Evolutionary conservation across 768 basidiomycete genomes (phyloP).

Genomic region (Mycena alexandri): DNA sequence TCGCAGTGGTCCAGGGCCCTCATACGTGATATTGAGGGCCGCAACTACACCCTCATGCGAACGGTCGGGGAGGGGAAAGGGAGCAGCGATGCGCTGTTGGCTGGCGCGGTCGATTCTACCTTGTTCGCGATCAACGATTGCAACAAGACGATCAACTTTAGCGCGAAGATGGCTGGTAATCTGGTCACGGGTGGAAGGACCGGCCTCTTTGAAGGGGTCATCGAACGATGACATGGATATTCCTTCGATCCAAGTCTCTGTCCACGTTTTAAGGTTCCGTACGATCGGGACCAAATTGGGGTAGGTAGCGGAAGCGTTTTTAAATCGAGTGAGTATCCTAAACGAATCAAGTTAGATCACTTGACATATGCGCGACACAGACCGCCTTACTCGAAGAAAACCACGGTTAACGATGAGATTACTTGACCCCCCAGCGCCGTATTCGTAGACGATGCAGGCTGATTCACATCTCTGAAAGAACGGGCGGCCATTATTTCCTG

Average conservation of each 20-base stretch:
- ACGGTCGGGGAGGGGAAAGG: neutral
- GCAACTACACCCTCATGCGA: constrained; percentile 51
- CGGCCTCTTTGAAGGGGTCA: constrained; percentile 53
- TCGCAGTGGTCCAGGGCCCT: constrained; percentile 67
- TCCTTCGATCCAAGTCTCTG: constrained; percentile 60
- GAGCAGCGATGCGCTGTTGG: constrained; percentile 30
- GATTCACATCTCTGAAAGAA: constrained; percentile 49
- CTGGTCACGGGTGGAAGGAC: constrained; percentile 50
- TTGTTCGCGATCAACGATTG: constrained; percentile 67
- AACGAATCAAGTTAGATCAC: constrained; percentile 1
- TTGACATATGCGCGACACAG: constrained; percentile 33
- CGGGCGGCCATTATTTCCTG: constrained; percentile 49
- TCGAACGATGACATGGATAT: constrained; percentile 58
- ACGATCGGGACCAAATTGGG: constrained; percentile 59
- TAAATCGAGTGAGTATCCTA: constrained; percentile 63
- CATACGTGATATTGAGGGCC: constrained; percentile 57
- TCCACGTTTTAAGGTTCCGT: constrained; percentile 58
- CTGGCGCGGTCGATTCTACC: constrained; percentile 46
- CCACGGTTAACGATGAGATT: constrained; percentile 58
- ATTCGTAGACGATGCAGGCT: neutral
- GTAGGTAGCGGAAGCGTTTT: constrained; percentile 62
- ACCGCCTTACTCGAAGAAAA: constrained; percentile 64
- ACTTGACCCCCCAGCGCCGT: constrained; percentile 55
- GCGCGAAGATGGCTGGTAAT: constrained; percentile 51
- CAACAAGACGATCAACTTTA: constrained; percentile 50